Conservation (phyloP, 352 stramenopile genomes). For the Phytopythium ostracodes region DNA sequence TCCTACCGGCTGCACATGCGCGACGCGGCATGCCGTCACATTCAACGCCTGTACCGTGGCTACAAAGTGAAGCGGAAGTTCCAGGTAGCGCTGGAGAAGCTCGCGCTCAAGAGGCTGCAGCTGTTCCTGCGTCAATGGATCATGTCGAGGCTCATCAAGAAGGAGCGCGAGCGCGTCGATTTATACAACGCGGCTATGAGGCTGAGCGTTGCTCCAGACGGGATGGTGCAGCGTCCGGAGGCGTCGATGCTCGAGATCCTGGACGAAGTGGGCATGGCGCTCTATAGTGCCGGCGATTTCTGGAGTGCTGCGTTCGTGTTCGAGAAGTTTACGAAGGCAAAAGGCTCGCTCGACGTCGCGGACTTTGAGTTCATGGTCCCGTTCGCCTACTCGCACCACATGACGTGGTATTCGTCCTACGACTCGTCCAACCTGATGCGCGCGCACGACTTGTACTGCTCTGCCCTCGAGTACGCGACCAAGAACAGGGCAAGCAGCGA, state of each 20-base stretch:
- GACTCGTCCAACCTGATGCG: conserved; percentile 43
- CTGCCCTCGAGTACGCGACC: conserved; percentile 17
- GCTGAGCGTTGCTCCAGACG: background rate
- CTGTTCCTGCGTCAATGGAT: conserved; percentile 43
- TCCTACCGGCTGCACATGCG: conserved; percentile 9
- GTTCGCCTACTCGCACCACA: conserved; percentile 65
- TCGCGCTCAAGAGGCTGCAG: conserved; percentile 27
- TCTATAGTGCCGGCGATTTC: conserved; percentile 45
- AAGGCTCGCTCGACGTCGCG: conserved; percentile 7
- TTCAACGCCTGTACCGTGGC: conserved; percentile 38
- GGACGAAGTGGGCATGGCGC: conserved; percentile 26
- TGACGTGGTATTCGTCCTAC: conserved; percentile 57
- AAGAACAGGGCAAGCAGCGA: background rate
- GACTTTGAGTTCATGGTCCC: conserved; percentile 16
- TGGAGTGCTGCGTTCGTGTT: conserved; percentile 55
- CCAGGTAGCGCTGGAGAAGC: conserved; percentile 25
- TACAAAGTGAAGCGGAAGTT: conserved; percentile 28
- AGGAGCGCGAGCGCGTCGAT: conserved; percentile 31
- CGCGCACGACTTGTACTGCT: conserved; percentile 45
- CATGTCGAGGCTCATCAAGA: conserved; percentile 31
- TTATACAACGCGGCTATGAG: conserved; percentile 18
- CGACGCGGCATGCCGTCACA: conserved; percentile 24
- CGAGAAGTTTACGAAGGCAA: conserved; percentile 22
- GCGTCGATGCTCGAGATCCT: conserved; percentile 31
- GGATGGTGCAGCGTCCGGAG: conserved; percentile 10